Evolutionary conservation across 140 eudicot genomes (phyloP).

Genomic region (Flaveria floridana): DNA sequence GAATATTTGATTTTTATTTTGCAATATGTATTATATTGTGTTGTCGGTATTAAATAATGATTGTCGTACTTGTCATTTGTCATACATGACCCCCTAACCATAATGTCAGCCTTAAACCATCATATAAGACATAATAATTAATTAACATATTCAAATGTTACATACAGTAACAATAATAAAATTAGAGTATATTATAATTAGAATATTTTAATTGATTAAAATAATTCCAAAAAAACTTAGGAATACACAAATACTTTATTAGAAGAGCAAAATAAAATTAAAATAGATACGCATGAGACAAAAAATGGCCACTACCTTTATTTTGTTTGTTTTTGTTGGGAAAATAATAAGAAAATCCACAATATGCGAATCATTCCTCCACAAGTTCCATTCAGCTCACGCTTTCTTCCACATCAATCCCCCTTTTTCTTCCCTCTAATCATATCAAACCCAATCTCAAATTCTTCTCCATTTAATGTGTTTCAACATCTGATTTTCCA

Average conservation of each 20-base stretch:
- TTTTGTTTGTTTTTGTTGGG: conserved; percentile 21
- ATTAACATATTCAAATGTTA: too few species aligned
- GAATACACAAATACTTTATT: not conserved
- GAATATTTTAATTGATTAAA: too few species aligned
- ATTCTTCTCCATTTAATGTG: conserved; percentile 1
- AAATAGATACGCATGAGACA: conserved; percentile 9
- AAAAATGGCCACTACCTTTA: conserved; percentile 17
- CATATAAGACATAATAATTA: too few species aligned
- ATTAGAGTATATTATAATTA: too few species aligned
- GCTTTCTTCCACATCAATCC: conserved; percentile 32
- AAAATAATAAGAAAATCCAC: conserved; percentile 16
- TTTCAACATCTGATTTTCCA: not conserved
- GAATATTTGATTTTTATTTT: too few species aligned
- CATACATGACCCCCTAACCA: too few species aligned
- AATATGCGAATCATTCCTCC: conserved; percentile 34
- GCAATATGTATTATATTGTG: too few species aligned
- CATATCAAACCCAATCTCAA: conserved; percentile 18
- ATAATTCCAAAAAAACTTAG: not conserved
- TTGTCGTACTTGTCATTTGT: too few species aligned
- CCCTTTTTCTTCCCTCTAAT: conserved; percentile 25
- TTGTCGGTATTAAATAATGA: too few species aligned
- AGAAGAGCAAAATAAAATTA: not conserved
- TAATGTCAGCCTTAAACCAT: too few species aligned
- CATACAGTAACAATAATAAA: too few species aligned
- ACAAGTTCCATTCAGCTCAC: conserved; percentile 39